Percentiles rank a stretch among this genome's conserved stretches.
These are phyloP conservation scores for Rubia balearica DNA, from an alignment of 305 asterid species.

Conservation along the genomic window DNA sequence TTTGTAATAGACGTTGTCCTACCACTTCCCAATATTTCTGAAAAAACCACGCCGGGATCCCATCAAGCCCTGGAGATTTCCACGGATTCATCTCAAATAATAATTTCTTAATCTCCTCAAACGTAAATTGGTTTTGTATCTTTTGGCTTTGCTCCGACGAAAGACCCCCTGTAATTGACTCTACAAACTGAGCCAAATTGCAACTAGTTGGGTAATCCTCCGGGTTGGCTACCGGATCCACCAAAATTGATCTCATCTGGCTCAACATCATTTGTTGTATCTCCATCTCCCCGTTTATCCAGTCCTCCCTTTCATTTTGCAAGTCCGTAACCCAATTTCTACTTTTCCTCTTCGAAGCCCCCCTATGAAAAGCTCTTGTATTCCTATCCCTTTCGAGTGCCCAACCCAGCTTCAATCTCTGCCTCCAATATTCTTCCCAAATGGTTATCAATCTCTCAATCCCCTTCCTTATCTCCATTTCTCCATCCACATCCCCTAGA, in stretches of 20 bases:
- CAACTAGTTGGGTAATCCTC: not conserved
- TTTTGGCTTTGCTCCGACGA: no score
- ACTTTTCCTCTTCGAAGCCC: not conserved
- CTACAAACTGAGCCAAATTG: not conserved
- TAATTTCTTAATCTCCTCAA: not conserved
- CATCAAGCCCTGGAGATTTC: not conserved
- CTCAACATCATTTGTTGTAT: not conserved
- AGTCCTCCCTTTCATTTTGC: no score
- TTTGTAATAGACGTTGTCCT: not conserved
- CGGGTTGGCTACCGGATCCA: not conserved
- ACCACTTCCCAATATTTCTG: not conserved
- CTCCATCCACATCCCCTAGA: not conserved
- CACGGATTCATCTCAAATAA: not conserved
- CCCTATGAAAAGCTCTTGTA: no score
- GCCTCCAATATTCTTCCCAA: not conserved
- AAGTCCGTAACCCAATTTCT: not conserved
- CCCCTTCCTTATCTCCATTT: not conserved
- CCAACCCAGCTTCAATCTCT: not conserved
- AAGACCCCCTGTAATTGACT: not conserved
- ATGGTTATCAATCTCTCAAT: not conserved
- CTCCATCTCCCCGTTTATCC: not conserved
- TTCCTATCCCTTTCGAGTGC: not conserved
- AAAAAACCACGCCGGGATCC: not conserved
- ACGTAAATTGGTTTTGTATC: not conserved
- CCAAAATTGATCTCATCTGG: not conserved